Conservation (phyloP, 805 yeast genomes). For the Metschnikowia vanudenii region DNA sequence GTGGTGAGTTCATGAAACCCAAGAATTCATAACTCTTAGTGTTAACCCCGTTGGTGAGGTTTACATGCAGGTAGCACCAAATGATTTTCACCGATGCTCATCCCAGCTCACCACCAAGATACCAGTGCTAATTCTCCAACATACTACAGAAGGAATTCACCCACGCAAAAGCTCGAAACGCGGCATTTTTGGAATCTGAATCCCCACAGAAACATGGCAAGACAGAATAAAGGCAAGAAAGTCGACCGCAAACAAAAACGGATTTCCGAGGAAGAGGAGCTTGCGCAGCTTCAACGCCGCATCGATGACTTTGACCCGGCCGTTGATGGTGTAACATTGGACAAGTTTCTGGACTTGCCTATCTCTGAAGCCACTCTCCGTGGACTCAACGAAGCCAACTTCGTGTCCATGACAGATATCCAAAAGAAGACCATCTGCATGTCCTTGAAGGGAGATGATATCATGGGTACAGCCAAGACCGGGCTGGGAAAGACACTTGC, state of each 20-base stretch:
- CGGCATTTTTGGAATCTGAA: too few relatives aligned
- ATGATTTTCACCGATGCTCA: conserved; percentile 16
- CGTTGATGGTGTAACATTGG: conserved; percentile 3
- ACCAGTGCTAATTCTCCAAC: not conserved
- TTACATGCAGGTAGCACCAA: conserved; percentile 2
- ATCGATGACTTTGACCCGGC: conserved; percentile 52
- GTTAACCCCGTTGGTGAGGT: not conserved
- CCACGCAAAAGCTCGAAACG: too few relatives aligned
- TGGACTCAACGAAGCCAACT: conserved; percentile 80
- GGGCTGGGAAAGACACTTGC: conserved; percentile 92
- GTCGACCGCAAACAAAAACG: conserved; percentile 24
- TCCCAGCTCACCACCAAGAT: conserved; percentile 2
- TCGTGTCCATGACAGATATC: conserved; percentile 77
- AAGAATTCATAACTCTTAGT: not conserved
- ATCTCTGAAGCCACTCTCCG: conserved; percentile 58
- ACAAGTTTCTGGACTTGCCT: conserved; percentile 61
- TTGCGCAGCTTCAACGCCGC: conserved; percentile 46
- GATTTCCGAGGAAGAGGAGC: conserved; percentile 32
- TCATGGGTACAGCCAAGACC: conserved; percentile 86
- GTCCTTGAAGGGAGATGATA: conserved; percentile 73
- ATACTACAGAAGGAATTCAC: too few relatives aligned
- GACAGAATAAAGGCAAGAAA: conserved; percentile 18
- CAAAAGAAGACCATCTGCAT: conserved; percentile 77
- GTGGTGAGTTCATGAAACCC: too few relatives aligned
- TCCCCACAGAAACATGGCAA: conserved; percentile 11